These are phyloP conservation scores for Amanita molliuscula DNA, from an alignment of 768 basidiomycete genomes.

Conservation along the genomic window DNA sequence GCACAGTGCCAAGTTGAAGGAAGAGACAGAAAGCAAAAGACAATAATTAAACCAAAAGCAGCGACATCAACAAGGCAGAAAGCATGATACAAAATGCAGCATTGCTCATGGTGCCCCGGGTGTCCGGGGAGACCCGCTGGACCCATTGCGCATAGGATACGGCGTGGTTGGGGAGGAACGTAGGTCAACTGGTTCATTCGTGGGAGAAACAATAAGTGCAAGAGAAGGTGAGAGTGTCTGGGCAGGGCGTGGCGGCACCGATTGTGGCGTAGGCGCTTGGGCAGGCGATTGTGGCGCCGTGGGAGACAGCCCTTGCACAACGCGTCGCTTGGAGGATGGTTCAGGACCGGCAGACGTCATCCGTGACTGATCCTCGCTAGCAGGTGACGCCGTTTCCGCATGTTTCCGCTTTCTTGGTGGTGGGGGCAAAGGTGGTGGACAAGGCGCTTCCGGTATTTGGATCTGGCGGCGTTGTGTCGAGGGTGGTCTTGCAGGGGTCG, in stretches of 20 bases:
- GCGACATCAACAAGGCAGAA: neutral
- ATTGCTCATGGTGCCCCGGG: slow-evolving; percentile 1
- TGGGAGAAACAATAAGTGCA: slow-evolving; percentile 55
- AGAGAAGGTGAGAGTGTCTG: slow-evolving; percentile 52
- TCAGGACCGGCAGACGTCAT: slow-evolving; percentile 1
- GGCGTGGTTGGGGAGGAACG: slow-evolving; percentile 1
- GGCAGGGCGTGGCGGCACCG: slow-evolving; percentile 15
- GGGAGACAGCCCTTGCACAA: slow-evolving; percentile 21
- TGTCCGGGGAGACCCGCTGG: neutral
- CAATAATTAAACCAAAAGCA: slow-evolving; percentile 2
- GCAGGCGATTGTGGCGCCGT: slow-evolving; percentile 13
- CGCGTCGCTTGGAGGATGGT: slow-evolving; percentile 24
- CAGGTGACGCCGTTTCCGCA: slow-evolving; percentile 17
- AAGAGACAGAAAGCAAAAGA: neutral
- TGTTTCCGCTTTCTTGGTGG: slow-evolving; percentile 37
- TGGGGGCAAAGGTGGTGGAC: slow-evolving; percentile 26
- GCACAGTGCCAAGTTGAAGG: slow-evolving; percentile 2
- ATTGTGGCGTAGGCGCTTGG: slow-evolving; percentile 1
- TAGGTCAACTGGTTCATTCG: slow-evolving; percentile 19
- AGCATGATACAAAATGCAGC: neutral
- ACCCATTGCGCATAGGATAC: slow-evolving; percentile 2
- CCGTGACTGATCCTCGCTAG: neutral
- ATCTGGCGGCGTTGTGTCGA: slow-evolving; percentile 29
- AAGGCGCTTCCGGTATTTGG: slow-evolving; percentile 21
- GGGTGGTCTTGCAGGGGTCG: slow-evolving; percentile 35